Base-by-base conservation (phyloP, 1,284 basidiomycete genomes). In the Leccinum variabile region DNA sequence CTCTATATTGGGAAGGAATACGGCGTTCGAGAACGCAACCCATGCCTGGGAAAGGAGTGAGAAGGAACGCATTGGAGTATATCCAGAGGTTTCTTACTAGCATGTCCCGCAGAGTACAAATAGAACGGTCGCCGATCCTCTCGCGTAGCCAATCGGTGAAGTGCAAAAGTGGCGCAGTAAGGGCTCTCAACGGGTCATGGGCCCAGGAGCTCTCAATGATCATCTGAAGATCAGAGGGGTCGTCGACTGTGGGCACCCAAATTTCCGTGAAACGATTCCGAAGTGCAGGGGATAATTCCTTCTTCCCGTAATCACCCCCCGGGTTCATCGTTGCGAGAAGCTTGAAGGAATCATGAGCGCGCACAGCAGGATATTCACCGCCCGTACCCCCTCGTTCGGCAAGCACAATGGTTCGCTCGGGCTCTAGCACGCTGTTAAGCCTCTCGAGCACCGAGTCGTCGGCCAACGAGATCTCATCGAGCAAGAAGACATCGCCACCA, bases 241-340 rank as follows among this genome's bases (percentile, higher is more conserved):
- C 83, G 63, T 94, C 88, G 46, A 99, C 86, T 13, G 90, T 81
- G 3, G 97, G 97, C 0, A 99, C 97, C 96, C 96, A 99, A 52
- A 99, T 97, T 75, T 99, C 97, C 10, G 97, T 99, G 78, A 99
- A 99, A 14, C 97, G 89, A 78, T 99, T 99, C 30, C 97, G 87
- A 54, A 99, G 81, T 0, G 97, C 97, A 32, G 97, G 97, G 1
- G 96, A 98, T 3, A 99, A 82, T 74, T 99, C 97, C 75, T 99
- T 99, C 81, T 99, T 99, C 46, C 97, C 97, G 70, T 97, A 99
- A 75, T 99, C 97, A 41, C 97, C 97, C 39, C 97, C 97, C 0
- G 97, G 97, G 75, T 99, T 99, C 97, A 99, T 99, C 0, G 97
- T 99, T 1, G 97, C 96, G 0, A 98, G 82, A 44, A 99, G 86